A percentile compares a stretch with the other conserved stretches of the same genome.
These are phyloP conservation scores for Aciculosporium take DNA, from an alignment of 2,329 filamentous ascomycete genomes.

Conservation along the genomic window DNA sequence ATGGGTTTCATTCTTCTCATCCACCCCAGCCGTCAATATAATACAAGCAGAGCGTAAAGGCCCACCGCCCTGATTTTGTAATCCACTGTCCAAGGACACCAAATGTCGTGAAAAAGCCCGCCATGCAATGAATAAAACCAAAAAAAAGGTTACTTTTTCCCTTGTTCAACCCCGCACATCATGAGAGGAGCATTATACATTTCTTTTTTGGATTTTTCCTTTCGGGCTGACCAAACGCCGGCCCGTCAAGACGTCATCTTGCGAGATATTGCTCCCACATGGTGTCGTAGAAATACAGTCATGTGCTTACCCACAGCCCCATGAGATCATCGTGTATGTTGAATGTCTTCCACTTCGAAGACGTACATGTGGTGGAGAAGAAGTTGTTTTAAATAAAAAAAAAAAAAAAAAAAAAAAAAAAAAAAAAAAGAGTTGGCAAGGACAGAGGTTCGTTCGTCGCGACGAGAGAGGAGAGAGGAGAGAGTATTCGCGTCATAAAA, in stretches of 20 bases:
- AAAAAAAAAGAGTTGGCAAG: no score
- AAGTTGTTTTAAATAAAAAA: neutral
- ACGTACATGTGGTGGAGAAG: neutral
- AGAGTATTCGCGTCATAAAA: neutral
- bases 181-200: conserved; percentile 34
- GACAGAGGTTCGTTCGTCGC: neutral
- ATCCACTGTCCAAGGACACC: conserved; percentile 2
- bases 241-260: conserved; percentile 12
- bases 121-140: conserved; percentile 14
- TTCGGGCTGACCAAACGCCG: conserved; percentile 19
- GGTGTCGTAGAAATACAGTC: conserved; percentile 1
- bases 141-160: neutral
- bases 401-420: no score
- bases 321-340: conserved; percentile 2
- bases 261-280: conserved; percentile 5
- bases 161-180: conserved; percentile 13
- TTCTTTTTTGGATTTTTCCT: neutral
- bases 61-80: no score
- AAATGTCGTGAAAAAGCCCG: conserved; percentile 5
- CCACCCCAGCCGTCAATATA: neutral
- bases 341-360: neutral
- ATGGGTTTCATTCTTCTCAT: neutral
- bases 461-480: neutral
- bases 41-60: conserved; percentile 1
- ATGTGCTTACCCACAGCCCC: conserved; percentile 3